Evolutionary conservation across 1,284 basidiomycete species (phyloP), one percentile per base, ranked within the genome.

Genomic region (Malassezia arunalokei): DNA sequence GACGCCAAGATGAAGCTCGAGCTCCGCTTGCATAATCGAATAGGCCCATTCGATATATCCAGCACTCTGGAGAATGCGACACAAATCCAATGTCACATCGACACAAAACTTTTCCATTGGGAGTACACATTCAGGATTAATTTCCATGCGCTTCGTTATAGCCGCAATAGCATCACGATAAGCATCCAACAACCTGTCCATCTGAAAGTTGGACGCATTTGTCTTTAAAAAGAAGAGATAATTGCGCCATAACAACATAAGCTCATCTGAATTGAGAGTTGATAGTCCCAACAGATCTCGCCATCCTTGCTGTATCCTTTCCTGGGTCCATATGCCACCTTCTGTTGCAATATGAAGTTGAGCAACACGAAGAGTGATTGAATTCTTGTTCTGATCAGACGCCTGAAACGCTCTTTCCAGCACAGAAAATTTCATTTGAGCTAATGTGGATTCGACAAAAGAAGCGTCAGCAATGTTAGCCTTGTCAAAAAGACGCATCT

Each of bases 401-500:
- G 40, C 41, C 7, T 38, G 9, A 17, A 41, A 15, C 5, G 53
- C 53, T 6, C 47, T 42, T n/a, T 55, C 47, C 28, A 55, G 14
- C 5, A 55, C 53, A n/a, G 47, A 43, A 20, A 55, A 15, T 29
- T 50, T 39, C 48, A 46, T 43, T 8, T 27, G 30, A 0, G 53
- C 47, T 24, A 45, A 20, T 28, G 41, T 40, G 5, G 47, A 11
- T 33, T 45, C 42, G 1, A 30, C 38, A 4, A 14, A 3, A 7
- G 44, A 17, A 38, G 37, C n/a, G 3, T 29, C 8, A 11, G n/a
- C 5, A n/a, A n/a, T 5, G 11, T 38, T 32, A 12, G 32, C 41
- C n/a, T 32, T 30, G 2, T 32, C 40, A 3, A 39, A 11, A 2
- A 55, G 12, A 5, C 4, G 14, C 14, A 12, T 20, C 17, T 55